Percentiles rank a stretch among this genome's conserved stretches.
Conservation (phyloP, 2,329 filamentous ascomycete species). For the Neofusicoccum parvum region DNA sequence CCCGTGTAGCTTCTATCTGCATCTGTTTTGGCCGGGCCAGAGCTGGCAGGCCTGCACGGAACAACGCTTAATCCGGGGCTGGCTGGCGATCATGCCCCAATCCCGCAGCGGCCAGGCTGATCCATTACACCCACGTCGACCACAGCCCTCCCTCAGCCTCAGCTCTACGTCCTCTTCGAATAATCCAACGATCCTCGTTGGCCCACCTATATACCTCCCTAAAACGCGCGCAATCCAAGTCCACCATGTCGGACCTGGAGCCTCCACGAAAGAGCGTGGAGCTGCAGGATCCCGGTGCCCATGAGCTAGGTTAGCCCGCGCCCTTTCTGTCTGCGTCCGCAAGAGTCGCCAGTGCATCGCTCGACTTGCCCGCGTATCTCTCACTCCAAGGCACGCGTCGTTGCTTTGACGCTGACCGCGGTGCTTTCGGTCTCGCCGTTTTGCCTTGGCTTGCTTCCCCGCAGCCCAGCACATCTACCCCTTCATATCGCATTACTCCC, state of each 20-base stretch:
- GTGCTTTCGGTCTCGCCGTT: background rate
- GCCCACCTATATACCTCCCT: background rate
- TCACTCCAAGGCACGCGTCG: background rate
- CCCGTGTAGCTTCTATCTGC: slow-evolving; percentile 9
- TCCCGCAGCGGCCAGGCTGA: slow-evolving; percentile 11
- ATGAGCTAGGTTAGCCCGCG: slow-evolving; percentile 53
- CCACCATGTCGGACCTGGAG: slow-evolving; percentile 49
- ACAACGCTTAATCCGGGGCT: background rate
- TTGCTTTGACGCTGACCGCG: background rate
- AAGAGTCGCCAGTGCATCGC: background rate
- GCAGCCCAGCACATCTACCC: background rate
- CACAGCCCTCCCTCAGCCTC: slow-evolving; percentile 7
- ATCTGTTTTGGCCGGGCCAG: slow-evolving; percentile 19
- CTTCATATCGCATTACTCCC: background rate
- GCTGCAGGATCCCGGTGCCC: slow-evolving; percentile 59
- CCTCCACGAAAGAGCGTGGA: slow-evolving; percentile 59
- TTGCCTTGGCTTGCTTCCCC: background rate
- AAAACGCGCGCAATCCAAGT: background rate
- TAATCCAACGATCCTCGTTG: slow-evolving; percentile 1
- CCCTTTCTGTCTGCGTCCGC: slow-evolving; percentile 8
- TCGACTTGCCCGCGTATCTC: background rate
- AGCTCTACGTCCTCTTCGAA: slow-evolving; percentile 5
- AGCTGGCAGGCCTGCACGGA: slow-evolving; percentile 1
- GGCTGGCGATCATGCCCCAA: slow-evolving; percentile 17
- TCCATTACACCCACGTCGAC: slow-evolving; percentile 19